These are phyloP conservation scores for Apiotrichum veenhuisii DNA, from an alignment of 1,284 basidiomycete species.

Conservation along the genomic window DNA sequence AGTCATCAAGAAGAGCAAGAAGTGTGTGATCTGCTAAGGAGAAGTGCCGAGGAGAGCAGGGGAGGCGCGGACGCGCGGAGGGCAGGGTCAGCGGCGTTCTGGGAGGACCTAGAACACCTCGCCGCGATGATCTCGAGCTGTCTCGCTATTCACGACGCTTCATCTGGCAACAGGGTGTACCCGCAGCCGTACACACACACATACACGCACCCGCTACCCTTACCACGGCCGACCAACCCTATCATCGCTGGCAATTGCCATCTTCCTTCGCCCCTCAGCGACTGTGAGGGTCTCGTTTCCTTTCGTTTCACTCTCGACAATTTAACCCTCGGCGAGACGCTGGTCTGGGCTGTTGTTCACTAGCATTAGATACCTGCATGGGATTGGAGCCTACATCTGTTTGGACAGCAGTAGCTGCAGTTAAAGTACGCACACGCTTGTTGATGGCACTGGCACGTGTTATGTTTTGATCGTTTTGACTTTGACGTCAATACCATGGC, in stretches of 20 bases:
- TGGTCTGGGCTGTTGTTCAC: constrained; percentile 7
- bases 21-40: constrained; percentile 70
- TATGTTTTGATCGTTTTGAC: background rate
- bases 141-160: too few species aligned
- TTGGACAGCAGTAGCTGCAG: too few species aligned
- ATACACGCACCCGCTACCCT: background rate
- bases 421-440: too few species aligned
- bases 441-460: background rate
- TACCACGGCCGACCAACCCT: too few species aligned
- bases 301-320: background rate
- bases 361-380: constrained; percentile 17
- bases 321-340: background rate
- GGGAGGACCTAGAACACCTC: too few species aligned
- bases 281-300: background rate
- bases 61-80: background rate
- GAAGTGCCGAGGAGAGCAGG: too few species aligned
- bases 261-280: background rate
- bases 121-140: too few species aligned
- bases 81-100: too few species aligned
- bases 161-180: too few species aligned
- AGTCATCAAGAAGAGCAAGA: constrained; percentile 59
- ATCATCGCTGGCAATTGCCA: background rate
- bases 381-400: constrained; percentile 5
- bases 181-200: too few species aligned
- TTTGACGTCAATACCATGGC: background rate